Conservation (phyloP, 2,329 filamentous ascomycete genomes). For the Aspergillus candidus region DNA sequence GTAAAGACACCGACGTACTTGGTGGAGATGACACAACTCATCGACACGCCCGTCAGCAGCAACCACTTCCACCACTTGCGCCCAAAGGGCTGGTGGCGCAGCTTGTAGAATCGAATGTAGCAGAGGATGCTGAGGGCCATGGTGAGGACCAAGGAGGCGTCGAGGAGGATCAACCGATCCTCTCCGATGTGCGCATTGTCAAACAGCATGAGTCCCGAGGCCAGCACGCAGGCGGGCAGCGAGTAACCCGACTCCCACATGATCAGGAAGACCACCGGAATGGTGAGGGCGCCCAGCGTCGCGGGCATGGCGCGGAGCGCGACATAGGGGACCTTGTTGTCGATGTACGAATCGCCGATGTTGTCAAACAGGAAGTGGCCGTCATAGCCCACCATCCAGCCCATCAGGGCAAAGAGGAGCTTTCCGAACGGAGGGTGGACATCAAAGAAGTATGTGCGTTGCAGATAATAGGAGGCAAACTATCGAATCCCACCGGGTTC, state of each 20-base stretch:
- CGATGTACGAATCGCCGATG: slow-evolving; percentile 96
- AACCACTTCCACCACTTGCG: slow-evolving; percentile 99
- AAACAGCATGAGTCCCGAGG: slow-evolving; percentile 79
- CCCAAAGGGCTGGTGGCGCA: slow-evolving; percentile 79
- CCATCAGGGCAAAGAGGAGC: slow-evolving; percentile 92
- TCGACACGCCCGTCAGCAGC: slow-evolving; percentile 82
- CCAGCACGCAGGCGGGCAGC: slow-evolving; percentile 81
- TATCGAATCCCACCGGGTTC: slow-evolving; percentile 14
- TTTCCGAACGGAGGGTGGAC: slow-evolving; percentile 98
- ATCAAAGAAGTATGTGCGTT: slow-evolving; percentile 99
- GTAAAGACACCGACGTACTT: slow-evolving; percentile 97
- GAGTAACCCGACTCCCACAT: slow-evolving; percentile 99
- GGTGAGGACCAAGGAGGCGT: slow-evolving; percentile 87
- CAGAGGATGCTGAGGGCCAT: slow-evolving; percentile 92
- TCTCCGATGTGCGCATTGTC: slow-evolving; percentile 98
- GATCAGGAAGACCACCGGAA: slow-evolving; percentile 89
- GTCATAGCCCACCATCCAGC: slow-evolving; percentile 96
- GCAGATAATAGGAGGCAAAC: slow-evolving; percentile 69
- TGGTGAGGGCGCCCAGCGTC: slow-evolving; percentile 82
- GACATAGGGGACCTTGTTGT: slow-evolving; percentile 95
- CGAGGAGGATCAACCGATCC: slow-evolving; percentile 87
- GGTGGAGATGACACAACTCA: slow-evolving; percentile 96
- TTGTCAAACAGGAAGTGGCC: slow-evolving; percentile 98
- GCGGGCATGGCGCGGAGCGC: slow-evolving; percentile 92
- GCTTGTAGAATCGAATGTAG: slow-evolving; percentile 98